Base-by-base conservation (phyloP, 495 filamentous ascomycete species). In the Darksidea phi region DNA sequence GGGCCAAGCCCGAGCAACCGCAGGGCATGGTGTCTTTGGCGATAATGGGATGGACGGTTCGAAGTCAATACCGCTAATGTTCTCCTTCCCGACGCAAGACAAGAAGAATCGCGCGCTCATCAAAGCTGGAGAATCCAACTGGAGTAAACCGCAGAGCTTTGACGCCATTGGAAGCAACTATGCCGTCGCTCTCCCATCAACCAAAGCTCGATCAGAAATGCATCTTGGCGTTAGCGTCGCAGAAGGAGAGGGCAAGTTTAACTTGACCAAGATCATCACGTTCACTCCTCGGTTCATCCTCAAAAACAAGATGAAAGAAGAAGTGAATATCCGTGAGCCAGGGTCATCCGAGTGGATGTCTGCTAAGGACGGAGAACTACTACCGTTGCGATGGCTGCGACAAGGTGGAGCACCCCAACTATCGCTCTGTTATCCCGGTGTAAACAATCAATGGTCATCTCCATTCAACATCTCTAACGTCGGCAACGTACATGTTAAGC, bases 371-470 rank as follows among this genome's bases (percentile, higher is more conserved):
- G 87, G 88, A 10, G 83, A 89, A 18, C 78, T 96, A 24, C 79
- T 90, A 38, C 91, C 95, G 38, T 77, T 98, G 36, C 86, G 95
- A 61, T 97, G 90, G 77, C 77, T 97, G 50, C 88, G 91, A 48
- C 85, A 86, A 67, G 81, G 81, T 11, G 79, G 82, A 5, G 83
- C 86, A 50, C 96, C 97, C 72, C 94, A 97, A 73, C 79, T 98
- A 17, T 93, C 88, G 51, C 76, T 98, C 10, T 95, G 93, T 75
- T 97, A 93, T 75, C 89, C 94, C 0, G 95, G 94, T 0, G 83
- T 95, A 38, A 96, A 95, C 78, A 95, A 97, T 73, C 88, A 93
- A 72, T 98, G 95, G 95, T 96, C 95, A 23, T 93, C 95, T 6
- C 91, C 94, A 1, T 95, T 98, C 78, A 95, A 92, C 70, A 97